These are phyloP conservation scores for Babesia bigemina DNA, from an alignment of 169 alveolate genomes.

Conservation along the genomic window DNA sequence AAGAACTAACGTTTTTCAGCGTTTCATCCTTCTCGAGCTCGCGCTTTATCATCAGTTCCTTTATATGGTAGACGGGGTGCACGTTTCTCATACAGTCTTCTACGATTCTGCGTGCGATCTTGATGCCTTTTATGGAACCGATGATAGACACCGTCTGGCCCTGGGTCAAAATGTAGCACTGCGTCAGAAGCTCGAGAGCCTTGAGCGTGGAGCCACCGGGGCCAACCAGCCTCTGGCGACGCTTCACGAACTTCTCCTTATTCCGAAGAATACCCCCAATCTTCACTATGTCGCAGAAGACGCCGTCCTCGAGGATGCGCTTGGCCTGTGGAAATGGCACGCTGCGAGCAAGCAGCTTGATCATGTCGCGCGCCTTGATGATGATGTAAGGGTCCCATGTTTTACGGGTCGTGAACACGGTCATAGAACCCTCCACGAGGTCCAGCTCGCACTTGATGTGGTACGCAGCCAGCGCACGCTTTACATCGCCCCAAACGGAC, in stretches of 20 bases:
- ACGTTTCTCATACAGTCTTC: constrained; percentile 97
- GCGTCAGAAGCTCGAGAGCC: constrained; percentile 97
- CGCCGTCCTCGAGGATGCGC: constrained; percentile 91
- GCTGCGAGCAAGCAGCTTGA: constrained; percentile 95
- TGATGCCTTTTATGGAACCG: constrained; percentile 94
- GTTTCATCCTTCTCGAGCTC: constrained; percentile 96
- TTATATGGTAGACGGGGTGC: constrained; percentile 98
- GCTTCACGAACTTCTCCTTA: constrained; percentile 96
- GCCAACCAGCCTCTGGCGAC: constrained; percentile 98
- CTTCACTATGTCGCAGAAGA: constrained; percentile 95
- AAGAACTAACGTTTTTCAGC: constrained; percentile 75
- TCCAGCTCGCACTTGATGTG: constrained; percentile 94
- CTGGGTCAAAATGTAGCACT: constrained; percentile 96
- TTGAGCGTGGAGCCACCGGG: constrained; percentile 99
- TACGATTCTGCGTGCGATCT: constrained; percentile 93
- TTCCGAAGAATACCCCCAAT: constrained; percentile 93
- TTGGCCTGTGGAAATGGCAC: constrained; percentile 99
- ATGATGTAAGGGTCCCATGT: constrained; percentile 99
- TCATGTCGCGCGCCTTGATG: constrained; percentile 91
- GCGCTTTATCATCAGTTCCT: constrained; percentile 97
- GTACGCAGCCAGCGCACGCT: constrained; percentile 86
- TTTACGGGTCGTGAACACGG: constrained; percentile 96
- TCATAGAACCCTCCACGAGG: constrained; percentile 98
- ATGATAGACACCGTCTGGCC: constrained; percentile 98
- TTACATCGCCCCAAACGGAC: constrained; percentile 95